phyloP scores from a whole-genome alignment of 306 rosid species.

The Lablab purpureus region DNA sequence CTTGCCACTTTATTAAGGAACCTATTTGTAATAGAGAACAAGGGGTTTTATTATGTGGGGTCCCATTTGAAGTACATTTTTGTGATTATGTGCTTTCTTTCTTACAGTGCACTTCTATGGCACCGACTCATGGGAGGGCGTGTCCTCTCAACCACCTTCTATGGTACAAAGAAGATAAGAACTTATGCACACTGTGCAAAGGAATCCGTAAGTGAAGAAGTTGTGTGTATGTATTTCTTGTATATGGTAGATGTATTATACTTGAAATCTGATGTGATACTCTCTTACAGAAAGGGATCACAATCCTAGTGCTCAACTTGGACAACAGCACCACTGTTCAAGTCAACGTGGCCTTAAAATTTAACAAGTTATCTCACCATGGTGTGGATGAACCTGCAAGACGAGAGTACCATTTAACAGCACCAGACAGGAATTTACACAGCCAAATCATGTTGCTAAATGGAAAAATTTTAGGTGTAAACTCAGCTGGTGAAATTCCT shows the following conservation, averaged over 20 bases:
- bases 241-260: neutral
- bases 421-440: conserved; percentile 70
- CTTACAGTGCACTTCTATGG: conserved; percentile 89
- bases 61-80: conserved; percentile 32
- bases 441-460: conserved; percentile 84
- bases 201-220: conserved; percentile 67
- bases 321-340: conserved; percentile 59
- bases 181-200: conserved; percentile 94
- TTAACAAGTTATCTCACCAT: conserved; percentile 38
- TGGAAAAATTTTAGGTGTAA: conserved; percentile 67
- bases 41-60: conserved; percentile 17
- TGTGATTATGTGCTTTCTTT: conserved; percentile 30
- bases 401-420: conserved; percentile 83
- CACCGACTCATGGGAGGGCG: conserved; percentile 87
- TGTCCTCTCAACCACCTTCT: conserved; percentile 68
- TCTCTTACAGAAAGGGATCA: conserved; percentile 76
- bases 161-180: conserved; percentile 69
- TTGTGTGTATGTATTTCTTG: neutral
- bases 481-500: conserved; percentile 81
- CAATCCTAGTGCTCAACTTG: conserved; percentile 77
- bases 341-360: conserved; percentile 45
- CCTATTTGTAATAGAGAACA: conserved; percentile 34
- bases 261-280: conserved; percentile 36
- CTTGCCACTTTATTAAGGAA: conserved; percentile 27
- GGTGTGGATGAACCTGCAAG: conserved; percentile 46